Evolutionary conservation across 2,329 filamentous ascomycete species (phyloP), one percentile per base, ranked within the genome.

Genomic region (Mycosphaerelloides madeirae): DNA sequence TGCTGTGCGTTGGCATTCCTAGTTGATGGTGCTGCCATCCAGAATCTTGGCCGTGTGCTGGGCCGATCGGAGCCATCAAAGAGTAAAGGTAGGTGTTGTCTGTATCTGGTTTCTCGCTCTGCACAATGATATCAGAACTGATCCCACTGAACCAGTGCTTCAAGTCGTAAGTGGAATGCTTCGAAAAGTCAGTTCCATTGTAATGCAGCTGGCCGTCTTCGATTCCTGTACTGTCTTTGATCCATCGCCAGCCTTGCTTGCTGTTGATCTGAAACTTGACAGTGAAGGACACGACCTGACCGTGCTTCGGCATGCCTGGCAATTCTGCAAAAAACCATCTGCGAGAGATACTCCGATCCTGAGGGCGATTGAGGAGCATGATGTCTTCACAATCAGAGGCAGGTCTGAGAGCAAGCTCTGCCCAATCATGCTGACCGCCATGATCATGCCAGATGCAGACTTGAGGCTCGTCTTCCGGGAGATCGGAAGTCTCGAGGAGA

Each of bases 381-480:
- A 61, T 48, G 32, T 63, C 54, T 12, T 57, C 44, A 31, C 40
- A 46, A 2, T 60, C 54, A 11, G 56, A 49, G 3, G 61, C 62
- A 25, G 63, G 57, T 41, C 79, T 71, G 2, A 93, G 68, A 19
- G 69, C 68, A 14, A 79, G 70, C 16, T 83, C 76, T 5, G 60
- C 69, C 77, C 73, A 90, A 69, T 66, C 67, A 49, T 80, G 76
- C 72, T 53, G 73, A 29, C 63, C 71, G 19, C 68, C 62, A 40
- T 78, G 76, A 55, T 84, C 81, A 50, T 87, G 80, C 87, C 88
- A 95, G 6, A 94, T 66, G 13, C 79, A 78, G 25, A 88, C 78
- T 55, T 93, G 77, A 83, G 86, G 93, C 49, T 79, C 70, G 13
- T 77, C 68, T 6, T 73, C 71, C 7, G 52, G 42, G 31, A 52